Base-by-base conservation (phyloP, 1,284 basidiomycete genomes). In the Fomitopsis schrenkii region DNA sequence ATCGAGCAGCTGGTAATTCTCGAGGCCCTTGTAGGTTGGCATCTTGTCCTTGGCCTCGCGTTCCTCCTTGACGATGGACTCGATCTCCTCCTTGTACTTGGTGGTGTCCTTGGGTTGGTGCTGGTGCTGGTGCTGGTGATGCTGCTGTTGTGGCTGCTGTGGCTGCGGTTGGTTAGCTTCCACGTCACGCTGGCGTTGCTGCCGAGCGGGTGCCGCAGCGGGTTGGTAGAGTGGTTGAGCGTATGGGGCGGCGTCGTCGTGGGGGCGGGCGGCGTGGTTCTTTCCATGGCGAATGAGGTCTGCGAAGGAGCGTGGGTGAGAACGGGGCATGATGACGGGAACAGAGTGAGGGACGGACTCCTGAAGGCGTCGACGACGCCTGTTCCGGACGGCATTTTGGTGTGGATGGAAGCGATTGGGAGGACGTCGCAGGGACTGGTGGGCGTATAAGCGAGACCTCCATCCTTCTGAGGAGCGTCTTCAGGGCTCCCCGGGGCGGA, bases 221-320 rank as follows among this genome's bases (percentile, higher is more conserved):
- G 59, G 64, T 46, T 63, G 64, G 10, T 64, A 67, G 50, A 68
- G 67, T 46, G 71, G 59, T 17, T 66, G 62, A 15, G 64, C 48
- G 38, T 67, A 60, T 48, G 65, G 67, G 15, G 67, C 61, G 59
- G 75, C 57, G 59, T 68, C 71, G 63, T 80, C 75, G 41, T 74
- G 71, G 60, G 65, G 68, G 35, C 72, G 70, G 36, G 75, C 74
- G 58, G 75, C 75, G 63, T 80, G 86, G 70, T 90, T 84, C 76
- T 90, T 91, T 72, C 90, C 90, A 76, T 94, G 90, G 68, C 94
- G 85, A 63, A 95, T 91, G 71, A 96, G 89, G 79, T 93, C 93
- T 66, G 63, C 60, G 62, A 59, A 57, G 54, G 36, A 61, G 22
- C 61, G 53, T n/a, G 42, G 36, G 50, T 10, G 57, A 64, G 61